Base-by-base conservation (phyloP, 2,329 filamentous ascomycete genomes). In the Colletotrichum lupini region DNA sequence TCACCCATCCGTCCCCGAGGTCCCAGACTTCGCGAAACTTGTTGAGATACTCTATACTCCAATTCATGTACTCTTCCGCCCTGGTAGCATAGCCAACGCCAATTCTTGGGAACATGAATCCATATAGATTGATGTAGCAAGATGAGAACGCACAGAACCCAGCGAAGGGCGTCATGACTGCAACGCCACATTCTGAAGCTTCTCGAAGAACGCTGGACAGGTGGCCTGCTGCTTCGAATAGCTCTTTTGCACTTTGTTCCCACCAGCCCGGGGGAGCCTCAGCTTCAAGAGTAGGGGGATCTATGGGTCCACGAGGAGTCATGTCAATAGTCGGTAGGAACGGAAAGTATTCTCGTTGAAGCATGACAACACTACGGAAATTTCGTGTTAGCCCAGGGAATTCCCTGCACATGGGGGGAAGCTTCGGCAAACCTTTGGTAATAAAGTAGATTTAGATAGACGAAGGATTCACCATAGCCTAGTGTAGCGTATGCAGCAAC, bases 61-160 rank as follows among this genome's bases (percentile, higher is more conserved):
- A 75, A 6, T 77, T 72, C 62, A 78, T 72, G 22, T 71, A 68
- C 56, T 75, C 72, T 16, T 76, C 73, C 4, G 78, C 76, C 5
- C 63, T 68, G 1, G 74, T 74, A 61, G 81, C 83, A 14, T 81
- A 75, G 1, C 78, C 77, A 1, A 83, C 74, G 70, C 85, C 86
- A 81, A 86, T 86, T 2, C 78, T 77, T 0, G 85, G 85, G 30
- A 85, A 87, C 4, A 77, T 66, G 4, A 77, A 79, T 2, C 83
- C 78, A 69, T 86, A 86, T 0, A 84, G 73, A 30, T 85, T 85
- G 61, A 85, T 79, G 4, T 83, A 84, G 1, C 82, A 83, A 0
- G 85, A 84, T 0, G 84, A 85, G 49, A 87, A 86, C 2, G 82
- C 82, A 66, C 84, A 86, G n/a, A 86, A 85, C 0, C 84, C 85